phyloP scores from a whole-genome alignment of 768 basidiomycete species.

The Lactarius psammicola region DNA sequence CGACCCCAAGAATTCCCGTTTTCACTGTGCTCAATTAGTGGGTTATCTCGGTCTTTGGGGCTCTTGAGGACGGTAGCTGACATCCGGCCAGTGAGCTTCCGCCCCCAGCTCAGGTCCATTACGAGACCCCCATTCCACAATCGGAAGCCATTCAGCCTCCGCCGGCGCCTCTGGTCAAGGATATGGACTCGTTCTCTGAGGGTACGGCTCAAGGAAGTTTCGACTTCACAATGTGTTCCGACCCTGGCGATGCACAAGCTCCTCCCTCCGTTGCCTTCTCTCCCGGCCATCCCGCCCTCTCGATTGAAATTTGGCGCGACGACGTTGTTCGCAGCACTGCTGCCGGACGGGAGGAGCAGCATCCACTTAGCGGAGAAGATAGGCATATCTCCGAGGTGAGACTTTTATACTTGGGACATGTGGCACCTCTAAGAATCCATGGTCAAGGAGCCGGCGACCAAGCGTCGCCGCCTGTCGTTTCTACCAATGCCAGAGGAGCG shows the following conservation, averaged over 20 bases:
- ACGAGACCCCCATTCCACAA: constrained; percentile 18
- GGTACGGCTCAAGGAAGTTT: constrained; percentile 54
- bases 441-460: constrained; percentile 30
- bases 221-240: constrained; percentile 41
- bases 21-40: constrained; percentile 14
- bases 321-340: constrained; percentile 34
- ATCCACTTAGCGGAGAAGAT: constrained; percentile 6
- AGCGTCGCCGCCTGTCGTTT: constrained; percentile 29
- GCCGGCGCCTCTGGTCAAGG: constrained; percentile 53
- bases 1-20: constrained; percentile 19
- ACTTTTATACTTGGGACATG: not conserved
- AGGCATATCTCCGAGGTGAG: constrained; percentile 23
- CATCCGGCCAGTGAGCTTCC: constrained; percentile 16
- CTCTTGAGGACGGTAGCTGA: not conserved
- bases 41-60: constrained; percentile 16
- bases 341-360: constrained; percentile 10
- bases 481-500: constrained; percentile 12
- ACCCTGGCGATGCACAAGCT: constrained; percentile 12
- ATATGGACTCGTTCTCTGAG: constrained; percentile 60
- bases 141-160: constrained; percentile 30
- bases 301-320: constrained; percentile 47
- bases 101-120: constrained; percentile 11
- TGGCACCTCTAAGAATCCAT: constrained; percentile 22
- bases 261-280: constrained; percentile 27
- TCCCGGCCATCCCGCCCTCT: constrained; percentile 31